phyloP scores from a whole-genome alignment of 768 basidiomycete species.

The Mycena maculata region DNA sequence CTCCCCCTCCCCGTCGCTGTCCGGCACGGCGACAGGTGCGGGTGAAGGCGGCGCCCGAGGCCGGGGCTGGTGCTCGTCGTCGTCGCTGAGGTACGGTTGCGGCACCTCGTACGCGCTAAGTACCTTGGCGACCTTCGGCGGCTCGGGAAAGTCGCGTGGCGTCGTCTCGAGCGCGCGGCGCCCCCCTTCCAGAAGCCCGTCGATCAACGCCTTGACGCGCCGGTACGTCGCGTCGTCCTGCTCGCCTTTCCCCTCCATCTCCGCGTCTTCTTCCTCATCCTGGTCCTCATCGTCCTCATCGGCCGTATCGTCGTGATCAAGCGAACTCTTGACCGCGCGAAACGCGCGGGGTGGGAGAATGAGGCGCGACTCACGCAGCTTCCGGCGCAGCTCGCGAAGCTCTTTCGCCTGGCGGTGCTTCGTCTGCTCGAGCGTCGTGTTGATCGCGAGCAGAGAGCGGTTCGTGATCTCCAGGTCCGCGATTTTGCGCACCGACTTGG shows the following conservation, averaged over 20 bases:
- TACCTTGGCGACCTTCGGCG: conserved; percentile 69
- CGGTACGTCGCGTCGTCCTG: conserved; percentile 68
- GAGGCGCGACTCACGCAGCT: conserved; percentile 83
- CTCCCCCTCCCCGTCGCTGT: conserved; percentile 29
- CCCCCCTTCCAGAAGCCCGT: conserved; percentile 68
- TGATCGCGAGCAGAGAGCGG: conserved; percentile 86
- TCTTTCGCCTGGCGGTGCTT: conserved; percentile 87
- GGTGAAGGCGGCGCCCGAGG: conserved; percentile 35
- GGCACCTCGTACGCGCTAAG: conserved; percentile 76
- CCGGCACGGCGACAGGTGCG: conserved; percentile 36
- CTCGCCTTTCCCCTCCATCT: conserved; percentile 48
- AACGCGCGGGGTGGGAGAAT: conserved; percentile 77
- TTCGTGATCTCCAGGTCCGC: conserved; percentile 94
- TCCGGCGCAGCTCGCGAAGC: conserved; percentile 85
- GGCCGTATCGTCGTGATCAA: conserved; percentile 54
- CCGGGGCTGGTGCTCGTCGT: conserved; percentile 38
- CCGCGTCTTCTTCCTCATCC: conserved; percentile 57
- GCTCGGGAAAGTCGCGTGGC: conserved; percentile 61
- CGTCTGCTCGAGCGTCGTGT: conserved; percentile 81
- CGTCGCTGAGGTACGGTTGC: conserved; percentile 44
- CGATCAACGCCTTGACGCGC: conserved; percentile 73
- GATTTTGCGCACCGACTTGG: conserved; percentile 94
- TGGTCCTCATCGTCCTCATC: conserved; percentile 64
- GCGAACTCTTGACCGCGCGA: conserved; percentile 65
- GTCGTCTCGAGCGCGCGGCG: conserved; percentile 70